Base-by-base conservation (phyloP, 768 basidiomycete genomes). In the Strobilomyces confusus region DNA sequence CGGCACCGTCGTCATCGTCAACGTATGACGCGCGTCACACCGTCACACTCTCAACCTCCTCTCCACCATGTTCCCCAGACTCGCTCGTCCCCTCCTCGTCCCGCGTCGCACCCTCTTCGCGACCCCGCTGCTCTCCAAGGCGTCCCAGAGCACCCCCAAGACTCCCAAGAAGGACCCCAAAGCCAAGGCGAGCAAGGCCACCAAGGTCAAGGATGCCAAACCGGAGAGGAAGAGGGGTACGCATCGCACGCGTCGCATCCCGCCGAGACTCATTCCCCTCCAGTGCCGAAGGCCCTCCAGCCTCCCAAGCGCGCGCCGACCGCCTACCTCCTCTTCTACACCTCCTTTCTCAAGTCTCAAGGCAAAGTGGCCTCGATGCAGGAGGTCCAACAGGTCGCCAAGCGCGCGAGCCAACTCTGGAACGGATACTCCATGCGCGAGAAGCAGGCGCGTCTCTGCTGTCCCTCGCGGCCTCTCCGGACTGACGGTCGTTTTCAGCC, bases 1-100 rank as follows among this genome's bases (percentile, higher is more conserved):
- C 3, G 87, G 86, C 0, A 88, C 4, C 36, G 46, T 30, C 43
- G 48, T 12, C 52, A 47, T 59, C 33, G 44, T 44, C 47, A 36
- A 34, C 36, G n/a, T 15, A 40, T 6, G 19, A 2, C 54, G 47
- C 42, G 66, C 63, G 57, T 62, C 64, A 36, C 26, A 9, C 41
- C 20, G 9, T 44, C n/a, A 47, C 8, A 36, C 48, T 25, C 59
- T 45, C 32, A 2, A 44, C 2, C 38, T 40, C 14, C 43, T 17
- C 12, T n/a, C 52, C 23, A 40, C 55, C 15, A n/a, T 22, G 0
- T n/a, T 33, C 4, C 12, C 56, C n/a, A n/a, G n/a, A n/a, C n/a
- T n/a, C n/a, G n/a, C n/a, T n/a, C n/a, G n/a, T n/a, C n/a, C n/a
- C n/a, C n/a, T n/a, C 23, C 2, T 56, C 34, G 49, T 43, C 25